phyloP scores from a whole-genome alignment of 768 basidiomycete species.

The Cantharellus anzutake region DNA sequence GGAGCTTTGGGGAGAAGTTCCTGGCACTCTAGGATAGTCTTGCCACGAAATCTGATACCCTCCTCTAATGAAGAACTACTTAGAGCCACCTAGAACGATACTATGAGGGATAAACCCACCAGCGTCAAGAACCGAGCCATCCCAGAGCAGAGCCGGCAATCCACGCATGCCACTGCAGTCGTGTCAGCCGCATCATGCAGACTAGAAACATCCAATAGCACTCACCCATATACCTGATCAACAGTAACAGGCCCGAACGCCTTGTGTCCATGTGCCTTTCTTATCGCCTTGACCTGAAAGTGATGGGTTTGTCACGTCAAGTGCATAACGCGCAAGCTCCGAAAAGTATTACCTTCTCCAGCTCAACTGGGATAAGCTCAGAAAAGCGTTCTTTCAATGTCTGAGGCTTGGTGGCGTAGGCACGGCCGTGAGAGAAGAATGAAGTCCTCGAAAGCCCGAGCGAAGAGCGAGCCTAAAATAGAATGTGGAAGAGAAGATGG shows the following conservation, averaged over 20 bases:
- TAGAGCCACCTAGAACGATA: background rate
- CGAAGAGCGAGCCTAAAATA: slow-evolving; percentile 2
- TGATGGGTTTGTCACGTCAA: background rate
- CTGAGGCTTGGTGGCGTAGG: slow-evolving; percentile 31
- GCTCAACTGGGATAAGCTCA: slow-evolving; percentile 80
- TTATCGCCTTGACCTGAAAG: slow-evolving; percentile 57
- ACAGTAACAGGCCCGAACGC: slow-evolving; percentile 80
- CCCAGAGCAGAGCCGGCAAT: slow-evolving; percentile 91
- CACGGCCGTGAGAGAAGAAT: background rate
- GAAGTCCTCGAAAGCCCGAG: background rate
- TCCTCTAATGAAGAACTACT: slow-evolving; percentile 37
- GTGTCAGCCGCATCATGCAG: background rate
- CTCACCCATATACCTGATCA: slow-evolving; percentile 78
- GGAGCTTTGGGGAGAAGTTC: slow-evolving; percentile 74
- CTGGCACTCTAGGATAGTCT: slow-evolving; percentile 83
- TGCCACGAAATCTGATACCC: slow-evolving; percentile 96
- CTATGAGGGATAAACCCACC: slow-evolving; percentile 25
- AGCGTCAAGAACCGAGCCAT: slow-evolving; percentile 91
- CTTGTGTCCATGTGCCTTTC: slow-evolving; percentile 79
- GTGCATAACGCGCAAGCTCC: background rate
- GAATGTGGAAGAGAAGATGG: background rate
- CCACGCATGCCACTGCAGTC: slow-evolving; percentile 64
- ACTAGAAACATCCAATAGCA: background rate
- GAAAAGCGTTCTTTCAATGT: slow-evolving; percentile 84
- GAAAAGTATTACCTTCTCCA: slow-evolving; percentile 34